Evolutionary conservation across 1,284 basidiomycete species (phyloP), one percentile per base, ranked within the genome.

Genomic region (Moesziomyces sp.): DNA sequence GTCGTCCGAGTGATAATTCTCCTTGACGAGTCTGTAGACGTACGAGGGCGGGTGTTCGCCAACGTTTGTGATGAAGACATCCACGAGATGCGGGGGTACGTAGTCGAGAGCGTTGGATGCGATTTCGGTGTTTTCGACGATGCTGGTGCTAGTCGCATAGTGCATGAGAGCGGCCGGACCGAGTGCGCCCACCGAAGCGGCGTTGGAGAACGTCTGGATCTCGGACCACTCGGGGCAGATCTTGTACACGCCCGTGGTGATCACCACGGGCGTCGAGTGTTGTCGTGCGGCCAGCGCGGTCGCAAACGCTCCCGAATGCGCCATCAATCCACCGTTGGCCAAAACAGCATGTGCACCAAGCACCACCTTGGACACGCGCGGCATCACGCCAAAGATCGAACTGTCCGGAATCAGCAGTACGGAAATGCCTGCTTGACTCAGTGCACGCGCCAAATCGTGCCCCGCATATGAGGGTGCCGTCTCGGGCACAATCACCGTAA

Each of bases 391-490:
- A 84, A 93, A 97, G 83, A 98, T 91, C 43, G 93, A 93, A 18
- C 92, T 93, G 85, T 98, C 96, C 43, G 96, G 95, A 47, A 99
- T 91, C 53, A 99, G 91, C 83, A 98, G 91, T 19, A 94, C 95
- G 13, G 93, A 93, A 74, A 98, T 94, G 58, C 92, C 91, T 2
- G 93, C 92, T 28, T 94, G 88, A 21, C 43, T 88, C 68, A 90
- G 87, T 0, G 11, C 46, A 5, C 77, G 68, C 5, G 94, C 94
- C 89, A 96, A 92, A 62, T 90, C 88, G 76, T 91, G 92, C 16
- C 96, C 96, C 42, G 89, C 89, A 82, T 92, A 94, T 89, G 91
- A 91, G 14, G 96, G 96, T 11, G 93, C 93, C 0, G 93, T 93
- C 86, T 98, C 95, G 18, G 94, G 92, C 11, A 98, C 93, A 71